Percentiles rank a stretch among this genome's conserved stretches.
phyloP scores from a whole-genome alignment of 176 grass and related monocot genomes.

The Microstegium vimineum region DNA sequence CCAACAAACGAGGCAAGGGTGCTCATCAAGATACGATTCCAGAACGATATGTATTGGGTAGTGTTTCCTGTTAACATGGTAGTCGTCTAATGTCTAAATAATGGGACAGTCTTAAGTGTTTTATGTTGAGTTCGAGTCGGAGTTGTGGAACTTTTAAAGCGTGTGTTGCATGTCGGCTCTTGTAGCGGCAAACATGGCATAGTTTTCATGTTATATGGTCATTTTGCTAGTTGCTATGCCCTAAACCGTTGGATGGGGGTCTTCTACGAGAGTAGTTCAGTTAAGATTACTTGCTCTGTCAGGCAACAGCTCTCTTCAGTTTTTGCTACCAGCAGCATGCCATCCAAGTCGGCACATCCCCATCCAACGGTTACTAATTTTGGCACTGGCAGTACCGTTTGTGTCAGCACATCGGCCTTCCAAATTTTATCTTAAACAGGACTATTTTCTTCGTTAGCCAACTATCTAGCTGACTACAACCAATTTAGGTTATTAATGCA shows the following conservation, averaged over 20 bases:
- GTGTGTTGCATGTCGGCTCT: no score
- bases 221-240: not conserved
- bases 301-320: not conserved
- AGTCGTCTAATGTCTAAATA: slow-evolving; percentile 17
- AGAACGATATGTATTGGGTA: not conserved
- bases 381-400: no score
- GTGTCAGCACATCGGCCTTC: no score
- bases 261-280: no score
- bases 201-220: not conserved
- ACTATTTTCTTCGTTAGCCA: no score
- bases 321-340: not conserved
- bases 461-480: no score
- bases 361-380: not conserved
- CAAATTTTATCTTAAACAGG: no score
- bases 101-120: not conserved
- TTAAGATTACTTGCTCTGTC: no score
- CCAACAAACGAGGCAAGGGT: not conserved
- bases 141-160: not conserved
- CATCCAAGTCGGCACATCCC: not conserved
- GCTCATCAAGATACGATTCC: not conserved
- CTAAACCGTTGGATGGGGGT: no score
- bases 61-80: not conserved
- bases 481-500: no score
- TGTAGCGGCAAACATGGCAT: not conserved
- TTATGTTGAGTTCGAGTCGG: not conserved